Evolutionary conservation across 2,329 filamentous ascomycete genomes (phyloP), one percentile per base, ranked within the genome.

Genomic region (Paecilomyces sp.): DNA sequence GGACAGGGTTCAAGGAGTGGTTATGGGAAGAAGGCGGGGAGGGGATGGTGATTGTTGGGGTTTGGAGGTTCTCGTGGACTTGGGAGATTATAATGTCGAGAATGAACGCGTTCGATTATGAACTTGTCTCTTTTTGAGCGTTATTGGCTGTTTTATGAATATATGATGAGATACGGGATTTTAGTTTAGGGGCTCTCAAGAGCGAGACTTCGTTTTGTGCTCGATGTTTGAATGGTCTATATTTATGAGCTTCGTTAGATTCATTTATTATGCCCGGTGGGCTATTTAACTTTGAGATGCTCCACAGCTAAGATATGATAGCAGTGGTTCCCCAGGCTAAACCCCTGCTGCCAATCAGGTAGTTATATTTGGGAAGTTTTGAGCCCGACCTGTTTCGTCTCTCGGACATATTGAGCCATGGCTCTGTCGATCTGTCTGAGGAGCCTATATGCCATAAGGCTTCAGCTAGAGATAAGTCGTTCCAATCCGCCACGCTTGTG

Each of bases 21-120:
- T 1, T 54, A 36, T 55, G 15, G 24, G 8, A 33, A 31, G 31
- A 53, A n/a, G 51, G n/a, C 51, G 9, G 51, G 24, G 68, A 74
- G 68, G 60, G 50, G 64, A 62, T 61, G 22, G 28, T 53, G 51
- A 53, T 22, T 22, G 22, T 22, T 22, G 22, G 22, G 22, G 2
- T 53, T 28, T 28, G 3, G 25, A 28, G 25, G 18, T 6, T 25
- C 3, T 51, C 6, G 15, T 51, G 11, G 51, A 15, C 51, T n/a
- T 53, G 12, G 8, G 31, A 33, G 12, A 24, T 6, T 28, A 30
- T 30, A 6, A 53, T 15, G 22, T 30, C 11, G 3, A 53, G 51
- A 15, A 22, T 53, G 22, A 13, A 11, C 24, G 51, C 51, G 22
- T 53, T 53, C 24, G 51, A 30, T 53, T 25, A 53, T 15, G 22